These are phyloP conservation scores for Phytopythium cucurbitacearum DNA, from an alignment of 352 stramenopile species.

Conservation along the genomic window DNA sequence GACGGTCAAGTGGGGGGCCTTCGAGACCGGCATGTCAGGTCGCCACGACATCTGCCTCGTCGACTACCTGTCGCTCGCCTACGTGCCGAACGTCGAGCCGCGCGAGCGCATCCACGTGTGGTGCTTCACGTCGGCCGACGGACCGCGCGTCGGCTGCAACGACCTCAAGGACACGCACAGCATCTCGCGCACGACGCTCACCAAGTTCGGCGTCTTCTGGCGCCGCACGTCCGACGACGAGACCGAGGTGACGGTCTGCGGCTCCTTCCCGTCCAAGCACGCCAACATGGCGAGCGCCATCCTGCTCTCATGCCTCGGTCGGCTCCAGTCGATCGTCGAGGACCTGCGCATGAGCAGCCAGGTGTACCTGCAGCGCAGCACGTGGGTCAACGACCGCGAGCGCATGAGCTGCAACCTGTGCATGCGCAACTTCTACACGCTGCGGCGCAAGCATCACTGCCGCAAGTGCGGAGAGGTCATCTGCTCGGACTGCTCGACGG, in stretches of 20 bases:
- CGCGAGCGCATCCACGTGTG: constrained; percentile 58
- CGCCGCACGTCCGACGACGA: constrained; percentile 58
- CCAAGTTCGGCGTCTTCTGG: constrained; percentile 75
- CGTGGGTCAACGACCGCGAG: constrained; percentile 75
- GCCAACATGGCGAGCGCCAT: constrained; percentile 48
- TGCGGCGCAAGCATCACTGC: constrained; percentile 79
- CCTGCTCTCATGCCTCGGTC: constrained; percentile 45
- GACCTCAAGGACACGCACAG: constrained; percentile 70
- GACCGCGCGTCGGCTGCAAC: constrained; percentile 75
- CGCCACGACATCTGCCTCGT: constrained; percentile 70
- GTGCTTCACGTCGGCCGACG: constrained; percentile 72
- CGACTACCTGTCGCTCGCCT: constrained; percentile 67
- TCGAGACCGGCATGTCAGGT: constrained; percentile 51
- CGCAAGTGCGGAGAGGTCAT: constrained; percentile 78
- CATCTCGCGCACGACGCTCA: constrained; percentile 46
- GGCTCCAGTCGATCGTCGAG: constrained; percentile 62
- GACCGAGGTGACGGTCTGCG: constrained; percentile 76
- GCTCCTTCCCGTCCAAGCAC: constrained; percentile 72
- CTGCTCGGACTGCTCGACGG: constrained; percentile 74
- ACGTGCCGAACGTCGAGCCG: constrained; percentile 52
- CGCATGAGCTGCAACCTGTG: constrained; percentile 67
- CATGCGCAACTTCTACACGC: constrained; percentile 72
- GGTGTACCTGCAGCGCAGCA: constrained; percentile 66
- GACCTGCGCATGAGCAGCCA: constrained; percentile 72
- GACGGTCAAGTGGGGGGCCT: constrained; percentile 72